Conservation (phyloP, 2,329 filamentous ascomycete genomes). For the Venturia oleaginea region DNA sequence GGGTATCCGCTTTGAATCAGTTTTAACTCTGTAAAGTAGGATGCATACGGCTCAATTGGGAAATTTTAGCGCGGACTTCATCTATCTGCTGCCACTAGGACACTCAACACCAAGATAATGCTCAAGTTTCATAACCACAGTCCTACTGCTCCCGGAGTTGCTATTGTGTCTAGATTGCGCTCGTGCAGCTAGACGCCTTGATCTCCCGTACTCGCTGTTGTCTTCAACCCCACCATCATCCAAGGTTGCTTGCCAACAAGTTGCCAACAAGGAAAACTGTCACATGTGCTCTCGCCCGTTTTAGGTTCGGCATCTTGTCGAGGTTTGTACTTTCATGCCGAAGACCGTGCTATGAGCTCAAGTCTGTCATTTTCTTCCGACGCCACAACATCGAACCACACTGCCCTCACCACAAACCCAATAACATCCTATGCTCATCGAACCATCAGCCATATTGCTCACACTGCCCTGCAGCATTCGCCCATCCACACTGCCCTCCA, state of each 20-base stretch:
- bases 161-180: background rate
- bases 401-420: background rate
- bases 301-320: background rate
- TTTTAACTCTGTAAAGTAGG: background rate
- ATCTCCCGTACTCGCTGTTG: background rate
- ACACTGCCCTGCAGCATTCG: background rate
- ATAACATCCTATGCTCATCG: background rate
- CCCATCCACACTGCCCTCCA: background rate
- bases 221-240: background rate
- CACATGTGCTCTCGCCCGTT: background rate
- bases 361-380: background rate
- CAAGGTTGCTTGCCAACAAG: background rate
- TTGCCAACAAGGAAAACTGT: background rate
- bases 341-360: background rate
- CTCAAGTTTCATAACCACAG: too few species aligned
- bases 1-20: background rate
- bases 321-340: background rate
- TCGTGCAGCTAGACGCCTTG: too few species aligned
- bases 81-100: background rate
- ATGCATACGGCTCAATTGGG: background rate
- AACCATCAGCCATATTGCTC: background rate
- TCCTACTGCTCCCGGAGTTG: background rate
- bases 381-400: background rate
- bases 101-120: background rate
- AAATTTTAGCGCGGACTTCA: background rate